Evolutionary conservation across 805 yeast genomes (phyloP).

Genomic region (Nakazawaea sp.): DNA sequence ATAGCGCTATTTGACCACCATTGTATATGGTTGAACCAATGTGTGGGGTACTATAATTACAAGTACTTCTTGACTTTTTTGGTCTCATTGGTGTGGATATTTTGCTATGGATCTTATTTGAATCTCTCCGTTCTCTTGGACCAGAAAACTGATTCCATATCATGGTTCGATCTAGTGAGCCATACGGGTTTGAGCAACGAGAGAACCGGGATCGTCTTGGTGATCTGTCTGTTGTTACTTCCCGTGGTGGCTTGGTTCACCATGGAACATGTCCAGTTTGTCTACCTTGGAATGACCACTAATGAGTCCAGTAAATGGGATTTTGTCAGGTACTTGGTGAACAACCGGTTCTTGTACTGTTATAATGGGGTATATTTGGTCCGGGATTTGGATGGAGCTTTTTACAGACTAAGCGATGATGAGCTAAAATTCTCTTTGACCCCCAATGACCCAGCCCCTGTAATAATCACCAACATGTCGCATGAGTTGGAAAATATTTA

Average conservation of each 20-base stretch:
- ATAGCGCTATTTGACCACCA: slow-evolving; percentile 60
- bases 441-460: neutral
- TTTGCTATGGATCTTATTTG: slow-evolving; percentile 35
- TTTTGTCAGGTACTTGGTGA: slow-evolving; percentile 33
- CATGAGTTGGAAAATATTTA: slow-evolving; percentile 34
- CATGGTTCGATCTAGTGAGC: slow-evolving; percentile 16
- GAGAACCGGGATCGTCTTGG: slow-evolving; percentile 33
- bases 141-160: slow-evolving; percentile 1
- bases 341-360: slow-evolving; percentile 22
- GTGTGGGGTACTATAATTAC: slow-evolving; percentile 47
- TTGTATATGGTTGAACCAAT: slow-evolving; percentile 48
- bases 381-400: slow-evolving; percentile 1
- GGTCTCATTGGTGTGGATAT: slow-evolving; percentile 23
- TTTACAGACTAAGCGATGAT: slow-evolving; percentile 9
- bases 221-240: slow-evolving; percentile 31
- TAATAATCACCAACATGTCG: slow-evolving; percentile 17
- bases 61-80: slow-evolving; percentile 39
- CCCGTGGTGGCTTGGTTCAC: slow-evolving; percentile 32
- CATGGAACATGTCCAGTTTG: slow-evolving; percentile 34
- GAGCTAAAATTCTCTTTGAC: slow-evolving; percentile 9
- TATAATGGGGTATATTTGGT: slow-evolving; percentile 17
- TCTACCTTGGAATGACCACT: slow-evolving; percentile 51
- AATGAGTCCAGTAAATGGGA: slow-evolving; percentile 51
- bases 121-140: slow-evolving; percentile 21
- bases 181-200: slow-evolving; percentile 26